phyloP scores from a whole-genome alignment of 495 filamentous ascomycete genomes.

The Penicillium pulvis region DNA sequence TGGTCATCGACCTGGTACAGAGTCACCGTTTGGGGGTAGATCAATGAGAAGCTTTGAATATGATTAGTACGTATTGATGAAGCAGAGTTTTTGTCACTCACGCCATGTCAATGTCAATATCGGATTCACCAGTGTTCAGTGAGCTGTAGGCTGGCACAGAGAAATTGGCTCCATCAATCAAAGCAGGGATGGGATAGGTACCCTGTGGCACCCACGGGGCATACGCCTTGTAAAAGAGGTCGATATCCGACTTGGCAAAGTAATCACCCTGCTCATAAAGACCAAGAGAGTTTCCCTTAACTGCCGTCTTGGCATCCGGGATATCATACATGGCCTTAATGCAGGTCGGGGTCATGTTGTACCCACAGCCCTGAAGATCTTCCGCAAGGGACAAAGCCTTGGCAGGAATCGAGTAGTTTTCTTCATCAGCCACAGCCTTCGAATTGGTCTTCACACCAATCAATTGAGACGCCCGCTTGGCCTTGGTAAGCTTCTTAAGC shows the following conservation, averaged over 20 bases:
- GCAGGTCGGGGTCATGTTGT: slow-evolving; percentile 55
- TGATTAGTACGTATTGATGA: background rate
- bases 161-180: slow-evolving; percentile 47
- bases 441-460: slow-evolving; percentile 14
- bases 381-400: slow-evolving; percentile 20
- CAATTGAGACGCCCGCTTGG: slow-evolving; percentile 26
- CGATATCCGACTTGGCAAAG: slow-evolving; percentile 56
- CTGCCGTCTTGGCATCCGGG: slow-evolving; percentile 38
- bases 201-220: slow-evolving; percentile 43
- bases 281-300: slow-evolving; percentile 51
- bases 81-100: slow-evolving; percentile 8
- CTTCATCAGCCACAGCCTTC: background rate
- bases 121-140: slow-evolving; percentile 43
- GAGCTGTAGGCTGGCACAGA: slow-evolving; percentile 28
- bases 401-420: slow-evolving; percentile 13
- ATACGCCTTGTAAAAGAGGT: slow-evolving; percentile 57
- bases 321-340: slow-evolving; percentile 57
- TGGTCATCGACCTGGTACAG: slow-evolving; percentile 60
- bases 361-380: slow-evolving; percentile 39
- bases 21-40: slow-evolving; percentile 58
- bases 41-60: slow-evolving; percentile 31
- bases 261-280: slow-evolving; percentile 54
- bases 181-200: slow-evolving; percentile 41
- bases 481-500: slow-evolving; percentile 27
- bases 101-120: slow-evolving; percentile 51